Evolutionary conservation across 208 protist genomes (phyloP).

Genomic region (Acanthamoeba lenticulata): DNA sequence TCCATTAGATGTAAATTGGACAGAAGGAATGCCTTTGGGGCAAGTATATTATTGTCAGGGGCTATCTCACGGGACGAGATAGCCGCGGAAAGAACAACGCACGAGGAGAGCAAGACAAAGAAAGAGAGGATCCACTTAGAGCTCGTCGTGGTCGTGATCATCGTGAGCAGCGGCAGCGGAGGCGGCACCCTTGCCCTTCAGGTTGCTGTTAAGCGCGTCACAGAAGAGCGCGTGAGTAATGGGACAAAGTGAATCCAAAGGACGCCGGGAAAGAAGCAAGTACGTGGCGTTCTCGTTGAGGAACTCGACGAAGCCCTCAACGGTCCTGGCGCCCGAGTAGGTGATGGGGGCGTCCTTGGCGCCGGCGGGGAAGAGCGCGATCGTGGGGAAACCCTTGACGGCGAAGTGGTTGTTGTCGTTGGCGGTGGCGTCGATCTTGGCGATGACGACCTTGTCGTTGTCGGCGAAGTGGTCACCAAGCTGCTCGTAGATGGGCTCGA

Average conservation of each 20-base stretch:
- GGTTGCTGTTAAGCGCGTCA: neutral
- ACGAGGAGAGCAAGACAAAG: neutral
- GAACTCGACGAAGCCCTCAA: constrained; percentile 68
- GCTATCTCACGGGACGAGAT: neutral
- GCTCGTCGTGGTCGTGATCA: constrained; percentile 55
- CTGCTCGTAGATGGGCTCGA: constrained; percentile 79
- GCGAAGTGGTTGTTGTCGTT: constrained; percentile 79
- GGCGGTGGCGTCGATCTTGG: constrained; percentile 82
- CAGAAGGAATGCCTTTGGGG: neutral
- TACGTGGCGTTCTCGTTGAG: constrained; percentile 69
- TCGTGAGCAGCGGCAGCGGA: neutral
- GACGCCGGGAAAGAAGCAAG: neutral
- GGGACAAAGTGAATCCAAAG: neutral
- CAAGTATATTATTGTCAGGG: neutral
- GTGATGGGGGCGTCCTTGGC: constrained; percentile 46
- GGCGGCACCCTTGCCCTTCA: neutral
- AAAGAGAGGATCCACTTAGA: neutral
- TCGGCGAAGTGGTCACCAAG: constrained; percentile 75
- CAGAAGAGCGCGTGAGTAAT: neutral
- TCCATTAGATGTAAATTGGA: neutral
- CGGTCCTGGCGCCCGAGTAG: constrained; percentile 71
- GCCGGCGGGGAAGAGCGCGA: constrained; percentile 78
- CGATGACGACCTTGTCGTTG: constrained; percentile 81
- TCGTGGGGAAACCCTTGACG: constrained; percentile 81
- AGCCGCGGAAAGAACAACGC: neutral